Percentiles rank a stretch among this genome's conserved stretches.
phyloP scores from a whole-genome alignment of 2,329 filamentous ascomycete species.

The Chaetomium globosum region DNA sequence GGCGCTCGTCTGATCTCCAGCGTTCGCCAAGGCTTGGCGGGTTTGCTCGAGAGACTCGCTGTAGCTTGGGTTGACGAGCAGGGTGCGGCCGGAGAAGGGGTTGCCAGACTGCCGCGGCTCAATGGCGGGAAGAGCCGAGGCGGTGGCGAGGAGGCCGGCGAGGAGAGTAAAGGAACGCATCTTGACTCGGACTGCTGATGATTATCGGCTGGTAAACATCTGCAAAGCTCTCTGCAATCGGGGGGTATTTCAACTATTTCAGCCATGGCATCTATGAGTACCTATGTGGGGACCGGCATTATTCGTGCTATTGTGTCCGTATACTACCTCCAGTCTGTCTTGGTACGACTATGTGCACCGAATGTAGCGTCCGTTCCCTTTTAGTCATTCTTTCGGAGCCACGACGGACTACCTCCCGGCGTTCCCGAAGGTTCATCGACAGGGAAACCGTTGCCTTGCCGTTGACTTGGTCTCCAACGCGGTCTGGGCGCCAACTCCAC shows the following conservation, averaged over 20 bases:
- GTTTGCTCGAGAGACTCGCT: slow-evolving; percentile 45
- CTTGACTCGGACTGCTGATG: slow-evolving; percentile 1
- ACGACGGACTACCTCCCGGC: not conserved
- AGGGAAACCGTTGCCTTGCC: not conserved
- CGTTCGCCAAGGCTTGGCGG: slow-evolving; percentile 40
- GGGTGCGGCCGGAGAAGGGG: slow-evolving; percentile 52
- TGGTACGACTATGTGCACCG: not conserved
- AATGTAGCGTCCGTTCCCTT: slow-evolving; percentile 12
- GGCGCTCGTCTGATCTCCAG: slow-evolving; percentile 46
- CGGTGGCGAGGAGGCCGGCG: slow-evolving; percentile 20
- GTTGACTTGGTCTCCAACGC: too few species aligned
- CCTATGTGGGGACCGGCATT: not conserved
- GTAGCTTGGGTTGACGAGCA: slow-evolving; percentile 51
- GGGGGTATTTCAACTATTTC: slow-evolving; percentile 3
- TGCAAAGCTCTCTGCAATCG: not conserved
- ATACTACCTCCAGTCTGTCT: not conserved
- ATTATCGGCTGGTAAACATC: not conserved
- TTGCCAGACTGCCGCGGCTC: slow-evolving; percentile 37
- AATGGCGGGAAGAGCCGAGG: slow-evolving; percentile 24
- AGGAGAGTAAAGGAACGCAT: slow-evolving; percentile 18
- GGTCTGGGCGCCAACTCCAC: not conserved
- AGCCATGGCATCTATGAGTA: not conserved
- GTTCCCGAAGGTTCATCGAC: not conserved
- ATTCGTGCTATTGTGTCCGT: not conserved
- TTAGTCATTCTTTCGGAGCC: slow-evolving; percentile 8